Conservation (phyloP, 2,329 filamentous ascomycete genomes). For the Colletotrichum agaves region DNA sequence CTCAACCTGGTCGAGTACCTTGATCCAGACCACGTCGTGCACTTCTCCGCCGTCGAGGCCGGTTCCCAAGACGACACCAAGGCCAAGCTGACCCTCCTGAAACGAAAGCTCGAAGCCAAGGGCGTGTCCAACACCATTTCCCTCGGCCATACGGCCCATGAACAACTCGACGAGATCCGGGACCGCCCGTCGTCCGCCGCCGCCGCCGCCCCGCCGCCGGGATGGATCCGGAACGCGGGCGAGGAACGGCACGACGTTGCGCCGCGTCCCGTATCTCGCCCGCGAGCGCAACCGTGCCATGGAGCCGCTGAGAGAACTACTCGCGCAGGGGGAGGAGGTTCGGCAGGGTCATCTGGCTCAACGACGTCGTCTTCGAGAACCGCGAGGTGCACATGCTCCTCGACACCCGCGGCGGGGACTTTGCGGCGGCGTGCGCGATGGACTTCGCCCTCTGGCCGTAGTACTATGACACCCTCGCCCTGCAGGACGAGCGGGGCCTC, state of each 20-base stretch:
- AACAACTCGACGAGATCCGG: slow-evolving; percentile 67
- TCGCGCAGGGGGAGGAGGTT: slow-evolving; percentile 60
- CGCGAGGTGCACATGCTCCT: slow-evolving; percentile 64
- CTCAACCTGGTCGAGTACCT: slow-evolving; percentile 60
- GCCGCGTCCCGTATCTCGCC: slow-evolving; percentile 76
- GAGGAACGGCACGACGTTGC: slow-evolving; percentile 64
- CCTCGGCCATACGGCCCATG: slow-evolving; percentile 63
- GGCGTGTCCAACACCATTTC: slow-evolving; percentile 65
- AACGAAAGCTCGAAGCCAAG: slow-evolving; percentile 54
- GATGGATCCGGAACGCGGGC: slow-evolving; percentile 69
- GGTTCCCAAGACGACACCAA: slow-evolving; percentile 76
- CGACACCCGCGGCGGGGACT: slow-evolving; percentile 63
- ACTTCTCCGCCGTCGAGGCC: slow-evolving; percentile 73
- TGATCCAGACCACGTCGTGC: slow-evolving; percentile 61
- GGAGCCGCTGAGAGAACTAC: slow-evolving; percentile 62
- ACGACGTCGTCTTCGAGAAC: slow-evolving; percentile 67
- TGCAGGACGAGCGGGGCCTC: slow-evolving; percentile 64
- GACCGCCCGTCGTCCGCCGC: slow-evolving; percentile 45
- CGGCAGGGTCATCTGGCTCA: slow-evolving; percentile 68
- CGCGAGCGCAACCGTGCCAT: slow-evolving; percentile 71
- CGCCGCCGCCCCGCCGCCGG: slow-evolving; percentile 53
- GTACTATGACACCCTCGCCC: slow-evolving; percentile 54
- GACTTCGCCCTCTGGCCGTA: slow-evolving; percentile 64
- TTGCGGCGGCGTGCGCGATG: slow-evolving; percentile 69
- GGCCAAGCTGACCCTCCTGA: slow-evolving; percentile 42